These are phyloP conservation scores for Hypsizygus ulmarius DNA, from an alignment of 1,284 basidiomycete genomes.

Conservation along the genomic window DNA sequence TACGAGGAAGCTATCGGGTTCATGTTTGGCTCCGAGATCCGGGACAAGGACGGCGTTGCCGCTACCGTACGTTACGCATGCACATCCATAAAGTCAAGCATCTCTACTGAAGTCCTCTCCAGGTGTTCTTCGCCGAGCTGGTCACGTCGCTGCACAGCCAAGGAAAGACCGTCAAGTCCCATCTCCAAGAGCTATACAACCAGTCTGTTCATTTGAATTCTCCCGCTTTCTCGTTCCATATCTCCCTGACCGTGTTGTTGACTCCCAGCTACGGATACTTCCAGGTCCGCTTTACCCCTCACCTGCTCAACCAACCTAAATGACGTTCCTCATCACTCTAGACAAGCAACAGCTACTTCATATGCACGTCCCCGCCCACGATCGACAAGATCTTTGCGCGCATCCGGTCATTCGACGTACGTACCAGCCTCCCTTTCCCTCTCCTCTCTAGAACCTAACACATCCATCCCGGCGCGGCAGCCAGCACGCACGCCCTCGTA, in stretches of 20 bases:
- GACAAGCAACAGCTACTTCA: conserved; percentile 83
- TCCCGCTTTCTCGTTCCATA: conserved; percentile 3
- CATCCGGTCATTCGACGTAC: conserved; percentile 57
- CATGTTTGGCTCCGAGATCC: conserved; percentile 74
- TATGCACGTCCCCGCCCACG: conserved; percentile 61
- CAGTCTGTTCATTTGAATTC: conserved; percentile 39
- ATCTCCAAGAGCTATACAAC: conserved; percentile 65
- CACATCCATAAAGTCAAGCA: neutral
- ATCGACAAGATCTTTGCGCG: conserved; percentile 67
- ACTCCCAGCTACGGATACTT: conserved; percentile 53
- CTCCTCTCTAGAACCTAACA: neutral
- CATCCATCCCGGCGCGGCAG: neutral
- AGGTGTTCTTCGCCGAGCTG: conserved; percentile 71
- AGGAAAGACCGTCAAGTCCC: conserved; percentile 51
- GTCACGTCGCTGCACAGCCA: conserved; percentile 47
- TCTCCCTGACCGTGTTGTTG: neutral
- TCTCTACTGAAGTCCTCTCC: neutral
- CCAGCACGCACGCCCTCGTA: conserved; percentile 35
- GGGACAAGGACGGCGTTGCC: conserved; percentile 84
- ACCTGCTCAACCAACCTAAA: neutral
- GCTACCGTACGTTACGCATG: conserved; percentile 58
- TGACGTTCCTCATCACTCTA: conserved; percentile 26
- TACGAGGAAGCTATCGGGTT: conserved; percentile 90
- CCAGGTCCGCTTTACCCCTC: conserved; percentile 36
- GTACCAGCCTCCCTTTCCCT: neutral